phyloP scores from a whole-genome alignment of 108 stramenopile species.

The Epipyxis sp. region DNA sequence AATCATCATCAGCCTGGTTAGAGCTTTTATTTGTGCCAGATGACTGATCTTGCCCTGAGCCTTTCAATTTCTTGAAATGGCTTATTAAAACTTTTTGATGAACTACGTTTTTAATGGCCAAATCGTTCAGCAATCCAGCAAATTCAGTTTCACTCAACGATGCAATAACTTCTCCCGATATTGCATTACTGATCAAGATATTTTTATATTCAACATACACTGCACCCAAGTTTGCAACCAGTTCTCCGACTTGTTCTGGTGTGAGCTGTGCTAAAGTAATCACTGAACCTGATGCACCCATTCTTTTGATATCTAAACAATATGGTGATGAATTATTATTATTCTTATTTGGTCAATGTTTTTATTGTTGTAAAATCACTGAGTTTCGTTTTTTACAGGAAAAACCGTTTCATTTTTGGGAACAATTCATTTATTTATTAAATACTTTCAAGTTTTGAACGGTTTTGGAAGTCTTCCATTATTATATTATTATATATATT shows the following conservation, averaged over 20 bases:
- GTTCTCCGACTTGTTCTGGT: neutral
- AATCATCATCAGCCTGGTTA: neutral
- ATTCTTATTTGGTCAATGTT: too few species aligned
- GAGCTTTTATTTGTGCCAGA: too few species aligned
- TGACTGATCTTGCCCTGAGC: neutral
- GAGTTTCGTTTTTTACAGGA: too few species aligned
- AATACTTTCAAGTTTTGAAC: too few species aligned
- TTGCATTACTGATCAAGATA: neutral
- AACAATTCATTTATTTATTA: too few species aligned
- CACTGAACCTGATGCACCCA: neutral
- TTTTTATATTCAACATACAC: neutral
- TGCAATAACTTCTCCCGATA: neutral
- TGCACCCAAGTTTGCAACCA: neutral
- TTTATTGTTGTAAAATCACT: too few species aligned
- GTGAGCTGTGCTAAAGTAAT: neutral
- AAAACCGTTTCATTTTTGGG: too few species aligned
- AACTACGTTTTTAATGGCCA: neutral
- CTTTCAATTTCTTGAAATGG: constrained; percentile 1
- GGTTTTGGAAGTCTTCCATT: too few species aligned
- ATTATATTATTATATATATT: too few species aligned
- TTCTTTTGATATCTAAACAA: too few species aligned
- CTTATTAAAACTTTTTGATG: neutral
- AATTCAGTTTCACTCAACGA: neutral
- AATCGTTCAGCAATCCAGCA: neutral
- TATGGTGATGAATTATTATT: too few species aligned